Conservation (phyloP, 2,329 filamentous ascomycete species). For the Bipolaris zeicola region DNA sequence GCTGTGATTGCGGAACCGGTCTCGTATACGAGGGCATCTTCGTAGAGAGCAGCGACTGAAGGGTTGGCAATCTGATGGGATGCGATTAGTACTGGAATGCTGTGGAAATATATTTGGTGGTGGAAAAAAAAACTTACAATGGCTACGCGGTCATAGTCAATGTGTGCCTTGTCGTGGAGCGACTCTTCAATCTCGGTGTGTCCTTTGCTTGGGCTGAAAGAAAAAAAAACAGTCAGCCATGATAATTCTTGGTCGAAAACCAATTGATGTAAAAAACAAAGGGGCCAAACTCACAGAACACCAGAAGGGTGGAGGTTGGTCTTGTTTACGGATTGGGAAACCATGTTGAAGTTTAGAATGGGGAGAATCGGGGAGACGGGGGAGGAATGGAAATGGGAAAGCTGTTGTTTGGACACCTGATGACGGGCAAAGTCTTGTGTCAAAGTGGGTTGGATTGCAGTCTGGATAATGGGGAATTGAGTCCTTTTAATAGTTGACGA, state of each 20-base stretch:
- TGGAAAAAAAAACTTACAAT: conserved; percentile 69
- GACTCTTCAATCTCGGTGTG: conserved; percentile 98
- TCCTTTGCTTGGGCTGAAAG: conserved; percentile 73
- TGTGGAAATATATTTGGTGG: not conserved
- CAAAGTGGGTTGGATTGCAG: conserved; percentile 54
- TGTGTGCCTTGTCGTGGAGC: conserved; percentile 96
- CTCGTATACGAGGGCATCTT: conserved; percentile 98
- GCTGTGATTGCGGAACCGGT: conserved; percentile 97
- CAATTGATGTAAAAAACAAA: conserved; percentile 7
- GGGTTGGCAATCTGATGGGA: conserved; percentile 75
- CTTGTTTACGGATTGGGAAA: conserved; percentile 75
- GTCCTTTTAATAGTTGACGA: conserved; percentile 45
- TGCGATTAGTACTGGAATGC: conserved; percentile 16
- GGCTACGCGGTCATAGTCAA: conserved; percentile 97
- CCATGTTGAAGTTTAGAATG: conserved; percentile 45
- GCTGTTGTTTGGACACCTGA: conserved; percentile 62
- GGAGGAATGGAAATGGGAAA: conserved; percentile 64
- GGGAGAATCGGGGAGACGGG: conserved; percentile 53
- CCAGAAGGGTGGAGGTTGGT: conserved; percentile 88
- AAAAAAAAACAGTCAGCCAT: conserved; percentile 23
- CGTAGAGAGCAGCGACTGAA: conserved; percentile 93
- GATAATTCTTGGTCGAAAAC: not conserved
- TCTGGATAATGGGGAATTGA: conserved; percentile 39
- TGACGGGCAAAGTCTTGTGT: conserved; percentile 63
- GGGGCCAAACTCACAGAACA: conserved; percentile 72